Conservation (phyloP, 805 yeast genomes). For the Candida tallmaniae region DNA sequence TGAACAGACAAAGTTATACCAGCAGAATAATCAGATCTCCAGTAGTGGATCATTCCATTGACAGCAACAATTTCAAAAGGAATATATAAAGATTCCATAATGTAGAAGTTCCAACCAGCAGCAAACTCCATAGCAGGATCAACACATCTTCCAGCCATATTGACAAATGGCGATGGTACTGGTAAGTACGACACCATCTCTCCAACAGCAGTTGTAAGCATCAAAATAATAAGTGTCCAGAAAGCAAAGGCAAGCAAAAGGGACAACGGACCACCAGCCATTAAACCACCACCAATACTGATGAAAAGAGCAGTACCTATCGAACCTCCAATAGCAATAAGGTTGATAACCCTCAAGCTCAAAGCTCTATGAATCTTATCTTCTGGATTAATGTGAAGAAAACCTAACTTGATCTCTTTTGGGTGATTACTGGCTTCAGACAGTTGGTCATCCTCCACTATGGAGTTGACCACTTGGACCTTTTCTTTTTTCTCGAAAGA, state of each 20-base stretch:
- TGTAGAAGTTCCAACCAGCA: slow-evolving; percentile 31
- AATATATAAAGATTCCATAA: slow-evolving; percentile 42
- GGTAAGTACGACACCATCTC: slow-evolving; percentile 37
- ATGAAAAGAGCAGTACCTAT: slow-evolving; percentile 38
- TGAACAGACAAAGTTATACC: slow-evolving; percentile 43
- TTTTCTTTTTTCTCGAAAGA: slow-evolving; percentile 1
- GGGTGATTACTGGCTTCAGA: not conserved
- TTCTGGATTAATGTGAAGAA: slow-evolving; percentile 3
- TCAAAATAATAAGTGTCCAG: slow-evolving; percentile 29
- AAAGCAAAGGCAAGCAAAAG: slow-evolving; percentile 26
- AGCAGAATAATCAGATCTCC: slow-evolving; percentile 46
- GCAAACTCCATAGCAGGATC: slow-evolving; percentile 35
- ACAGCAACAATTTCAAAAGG: slow-evolving; percentile 46
- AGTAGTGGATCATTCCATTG: slow-evolving; percentile 50
- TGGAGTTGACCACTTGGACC: not conserved
- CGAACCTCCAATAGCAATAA: slow-evolving; percentile 18
- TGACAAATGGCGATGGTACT: slow-evolving; percentile 31
- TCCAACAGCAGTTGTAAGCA: slow-evolving; percentile 32
- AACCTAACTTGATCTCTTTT: slow-evolving; percentile 2
- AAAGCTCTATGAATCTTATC: slow-evolving; percentile 10
- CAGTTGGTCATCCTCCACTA: not conserved
- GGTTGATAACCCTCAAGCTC: slow-evolving; percentile 5
- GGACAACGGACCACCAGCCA: slow-evolving; percentile 31
- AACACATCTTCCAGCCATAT: slow-evolving; percentile 35
- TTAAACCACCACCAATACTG: slow-evolving; percentile 26